phyloP scores from a whole-genome alignment of 495 filamentous ascomycete species.

The Collariella sp. region DNA sequence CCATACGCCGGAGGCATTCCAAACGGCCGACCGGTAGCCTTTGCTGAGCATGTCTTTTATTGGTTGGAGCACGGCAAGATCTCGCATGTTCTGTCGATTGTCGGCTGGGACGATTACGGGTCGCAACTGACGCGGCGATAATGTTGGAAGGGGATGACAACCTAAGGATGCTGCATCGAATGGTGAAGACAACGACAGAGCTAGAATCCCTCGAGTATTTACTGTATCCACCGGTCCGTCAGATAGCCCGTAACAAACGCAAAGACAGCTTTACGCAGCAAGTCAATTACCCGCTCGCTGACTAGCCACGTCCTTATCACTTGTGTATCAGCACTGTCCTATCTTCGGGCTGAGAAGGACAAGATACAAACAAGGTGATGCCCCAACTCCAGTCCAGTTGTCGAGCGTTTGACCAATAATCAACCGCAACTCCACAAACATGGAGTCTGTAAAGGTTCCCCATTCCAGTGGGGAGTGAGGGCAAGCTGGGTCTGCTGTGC shows the following conservation, averaged over 20 bases:
- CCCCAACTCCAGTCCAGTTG: slow-evolving; percentile 22
- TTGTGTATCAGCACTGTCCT: not conserved
- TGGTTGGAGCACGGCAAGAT: slow-evolving; percentile 30
- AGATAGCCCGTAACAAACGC: slow-evolving; percentile 25
- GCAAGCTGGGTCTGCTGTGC: not conserved
- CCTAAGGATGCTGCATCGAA: too few species aligned
- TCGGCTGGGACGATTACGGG: slow-evolving; percentile 28
- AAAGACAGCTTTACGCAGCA: slow-evolving; percentile 27
- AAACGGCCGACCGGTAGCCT: slow-evolving; percentile 19
- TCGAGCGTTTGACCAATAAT: slow-evolving; percentile 29
- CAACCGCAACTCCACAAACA: slow-evolving; percentile 24
- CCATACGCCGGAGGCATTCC: slow-evolving; percentile 13
- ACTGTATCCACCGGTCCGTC: slow-evolving; percentile 20
- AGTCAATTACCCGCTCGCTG: slow-evolving; percentile 25
- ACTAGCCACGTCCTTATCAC: slow-evolving; percentile 22
- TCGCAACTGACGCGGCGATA: not conserved
- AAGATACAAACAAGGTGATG: slow-evolving; percentile 15
- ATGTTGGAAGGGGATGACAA: too few species aligned
- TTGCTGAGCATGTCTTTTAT: slow-evolving; percentile 30
- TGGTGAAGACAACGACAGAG: too few species aligned
- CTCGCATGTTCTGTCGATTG: slow-evolving; percentile 26
- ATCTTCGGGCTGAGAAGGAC: not conserved
- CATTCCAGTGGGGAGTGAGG: not conserved
- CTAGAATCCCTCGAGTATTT: too few species aligned
- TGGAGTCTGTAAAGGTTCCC: slow-evolving; percentile 24